phyloP scores from a whole-genome alignment of 108 stramenopile species.

The Skeletonema grethae region DNA sequence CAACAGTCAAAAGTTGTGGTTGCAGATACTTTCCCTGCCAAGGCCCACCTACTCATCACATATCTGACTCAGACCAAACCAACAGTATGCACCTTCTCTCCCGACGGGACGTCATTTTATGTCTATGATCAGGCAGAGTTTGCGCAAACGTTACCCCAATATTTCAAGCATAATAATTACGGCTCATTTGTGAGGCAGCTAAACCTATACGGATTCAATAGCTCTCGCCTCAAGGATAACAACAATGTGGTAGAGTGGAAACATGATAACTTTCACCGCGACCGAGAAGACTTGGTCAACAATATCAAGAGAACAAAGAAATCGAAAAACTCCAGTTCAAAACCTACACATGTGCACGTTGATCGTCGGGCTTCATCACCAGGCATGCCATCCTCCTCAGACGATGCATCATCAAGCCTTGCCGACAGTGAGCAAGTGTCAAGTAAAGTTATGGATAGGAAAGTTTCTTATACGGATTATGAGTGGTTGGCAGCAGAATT shows the following conservation, averaged over 20 bases:
- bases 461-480: background rate
- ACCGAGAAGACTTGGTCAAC: constrained; percentile 17
- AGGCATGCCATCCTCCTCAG: constrained; percentile 12
- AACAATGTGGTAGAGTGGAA: constrained; percentile 26
- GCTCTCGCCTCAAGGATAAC: constrained; percentile 14
- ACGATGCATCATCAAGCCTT: constrained; percentile 16
- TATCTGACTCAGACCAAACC: constrained; percentile 12
- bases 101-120: constrained; percentile 15
- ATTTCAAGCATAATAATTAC: constrained; percentile 62
- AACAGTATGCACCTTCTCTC: constrained; percentile 10
- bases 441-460: background rate
- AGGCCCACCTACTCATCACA: constrained; percentile 10
- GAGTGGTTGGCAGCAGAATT: constrained; percentile 34
- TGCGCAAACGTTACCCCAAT: constrained; percentile 7
- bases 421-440: background rate
- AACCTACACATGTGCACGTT: constrained; percentile 12
- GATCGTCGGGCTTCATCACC: constrained; percentile 18
- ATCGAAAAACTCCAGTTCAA: background rate
- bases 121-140: constrained; percentile 15
- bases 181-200: constrained; percentile 59
- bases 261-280: constrained; percentile 21
- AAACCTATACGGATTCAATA: constrained; percentile 57
- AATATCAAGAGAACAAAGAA: constrained; percentile 28
- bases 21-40: constrained; percentile 4
- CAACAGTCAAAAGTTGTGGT: background rate